Conservation (phyloP, 2,329 filamentous ascomycete species). For the Rutstroemia sp. region DNA sequence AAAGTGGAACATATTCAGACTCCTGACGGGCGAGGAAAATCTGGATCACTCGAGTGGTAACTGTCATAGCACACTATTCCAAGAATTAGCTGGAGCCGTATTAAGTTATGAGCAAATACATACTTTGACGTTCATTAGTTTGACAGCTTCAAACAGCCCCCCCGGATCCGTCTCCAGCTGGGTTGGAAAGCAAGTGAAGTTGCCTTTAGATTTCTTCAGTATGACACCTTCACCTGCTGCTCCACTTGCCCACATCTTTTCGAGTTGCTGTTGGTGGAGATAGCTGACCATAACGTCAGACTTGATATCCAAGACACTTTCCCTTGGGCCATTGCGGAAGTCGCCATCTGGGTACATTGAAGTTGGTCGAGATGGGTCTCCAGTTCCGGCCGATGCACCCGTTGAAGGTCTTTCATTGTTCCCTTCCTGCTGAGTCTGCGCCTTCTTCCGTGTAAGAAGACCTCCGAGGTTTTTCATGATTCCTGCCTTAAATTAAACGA, state of each 20-base stretch:
- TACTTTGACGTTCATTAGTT: slow-evolving; percentile 47
- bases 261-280: slow-evolving; percentile 54
- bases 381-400: neutral
- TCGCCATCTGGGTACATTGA: slow-evolving; percentile 35
- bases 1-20: slow-evolving; percentile 49
- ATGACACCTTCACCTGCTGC: slow-evolving; percentile 46
- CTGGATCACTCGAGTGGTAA: slow-evolving; percentile 57
- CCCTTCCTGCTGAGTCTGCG: neutral
- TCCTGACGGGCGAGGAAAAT: slow-evolving; percentile 45
- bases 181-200: slow-evolving; percentile 44
- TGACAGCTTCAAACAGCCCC: slow-evolving; percentile 42
- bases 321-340: slow-evolving; percentile 35
- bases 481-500: no score
- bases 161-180: slow-evolving; percentile 37
- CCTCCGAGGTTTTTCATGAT: no score
- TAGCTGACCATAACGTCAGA: slow-evolving; percentile 57
- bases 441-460: neutral
- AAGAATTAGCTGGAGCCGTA: neutral
- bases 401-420: no score
- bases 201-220: slow-evolving; percentile 43
- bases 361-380: slow-evolving; percentile 9
- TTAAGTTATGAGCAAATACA: slow-evolving; percentile 16
- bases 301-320: slow-evolving; percentile 46
- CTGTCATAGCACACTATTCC: slow-evolving; percentile 55
- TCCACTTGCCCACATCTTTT: slow-evolving; percentile 43